phyloP scores from a whole-genome alignment of 1,139 yeast genomes.

The Sugiyamaella neomexicana region DNA sequence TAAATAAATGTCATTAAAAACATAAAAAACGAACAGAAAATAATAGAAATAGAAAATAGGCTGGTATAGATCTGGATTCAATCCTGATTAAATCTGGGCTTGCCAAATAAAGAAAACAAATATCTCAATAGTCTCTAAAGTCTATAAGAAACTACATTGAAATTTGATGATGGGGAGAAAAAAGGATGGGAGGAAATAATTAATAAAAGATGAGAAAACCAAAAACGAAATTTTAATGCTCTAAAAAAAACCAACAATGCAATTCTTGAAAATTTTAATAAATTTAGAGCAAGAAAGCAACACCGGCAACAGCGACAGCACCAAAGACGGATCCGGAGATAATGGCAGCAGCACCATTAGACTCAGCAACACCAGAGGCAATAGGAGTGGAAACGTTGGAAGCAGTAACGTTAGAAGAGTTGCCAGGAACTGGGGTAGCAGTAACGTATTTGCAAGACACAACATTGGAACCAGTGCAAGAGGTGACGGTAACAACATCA shows the following conservation, averaged over 20 bases:
- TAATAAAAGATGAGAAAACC: background rate
- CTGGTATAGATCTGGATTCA: slow-evolving; percentile 12
- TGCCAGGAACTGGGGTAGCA: slow-evolving; percentile 22
- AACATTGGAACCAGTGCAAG: slow-evolving; percentile 32
- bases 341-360: slow-evolving; percentile 17
- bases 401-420: slow-evolving; percentile 20
- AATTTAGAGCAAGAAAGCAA: slow-evolving; percentile 25
- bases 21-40: slow-evolving; percentile 9
- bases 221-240: slow-evolving; percentile 6
- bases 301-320: slow-evolving; percentile 27
- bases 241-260: slow-evolving; percentile 10
- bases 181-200: background rate
- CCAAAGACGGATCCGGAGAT: slow-evolving; percentile 23
- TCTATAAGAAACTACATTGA: slow-evolving; percentile 8
- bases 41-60: background rate
- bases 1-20: slow-evolving; percentile 12
- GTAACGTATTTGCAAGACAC: slow-evolving; percentile 32
- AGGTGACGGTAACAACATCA: slow-evolving; percentile 28
- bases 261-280: slow-evolving; percentile 1
- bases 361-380: slow-evolving; percentile 24
- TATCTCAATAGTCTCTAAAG: slow-evolving; percentile 2
- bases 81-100: slow-evolving; percentile 8
- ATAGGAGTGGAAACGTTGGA: slow-evolving; percentile 27
- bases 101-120: slow-evolving; percentile 5
- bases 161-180: background rate